Evolutionary conservation across 306 rosid genomes (phyloP).

Genomic region (Gillenia trifoliata): DNA sequence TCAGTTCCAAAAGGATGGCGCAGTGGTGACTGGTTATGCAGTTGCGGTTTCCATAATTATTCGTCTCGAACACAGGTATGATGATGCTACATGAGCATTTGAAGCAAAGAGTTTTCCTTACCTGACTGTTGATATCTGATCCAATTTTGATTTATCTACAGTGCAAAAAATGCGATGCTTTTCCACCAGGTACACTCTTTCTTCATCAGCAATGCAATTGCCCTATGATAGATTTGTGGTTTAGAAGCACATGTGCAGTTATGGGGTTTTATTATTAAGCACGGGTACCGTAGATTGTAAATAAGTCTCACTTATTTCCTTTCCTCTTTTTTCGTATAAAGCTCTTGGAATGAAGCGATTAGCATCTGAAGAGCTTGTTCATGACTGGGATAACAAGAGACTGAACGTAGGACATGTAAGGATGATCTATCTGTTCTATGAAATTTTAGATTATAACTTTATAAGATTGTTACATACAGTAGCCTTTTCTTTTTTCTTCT

Average conservation of each 20-base stretch:
- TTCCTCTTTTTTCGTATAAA: constrained; percentile 32
- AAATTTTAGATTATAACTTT: background rate
- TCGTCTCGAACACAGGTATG: constrained; percentile 84
- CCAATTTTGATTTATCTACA: constrained; percentile 38
- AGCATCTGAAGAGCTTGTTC: constrained; percentile 83
- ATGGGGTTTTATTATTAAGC: background rate
- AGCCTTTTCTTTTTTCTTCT: background rate
- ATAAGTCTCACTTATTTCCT: background rate
- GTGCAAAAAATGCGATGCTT: constrained; percentile 93
- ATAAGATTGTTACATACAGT: background rate
- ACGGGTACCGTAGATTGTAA: background rate
- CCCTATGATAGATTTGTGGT: background rate
- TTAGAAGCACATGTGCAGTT: background rate
- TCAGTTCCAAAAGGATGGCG: constrained; percentile 78
- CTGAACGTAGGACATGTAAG: constrained; percentile 83
- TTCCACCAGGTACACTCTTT: constrained; percentile 65
- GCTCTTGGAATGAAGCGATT: constrained; percentile 86
- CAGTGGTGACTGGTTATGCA: constrained; percentile 91
- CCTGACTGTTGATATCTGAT: constrained; percentile 26
- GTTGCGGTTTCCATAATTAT: constrained; percentile 91
- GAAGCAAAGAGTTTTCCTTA: background rate
- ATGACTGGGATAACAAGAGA: constrained; percentile 87
- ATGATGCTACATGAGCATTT: background rate
- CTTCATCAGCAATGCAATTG: background rate
- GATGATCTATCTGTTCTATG: constrained; percentile 8